Evolutionary conservation across 768 basidiomycete genomes (phyloP).

Genomic region (Mycena olivaceomarginata): DNA sequence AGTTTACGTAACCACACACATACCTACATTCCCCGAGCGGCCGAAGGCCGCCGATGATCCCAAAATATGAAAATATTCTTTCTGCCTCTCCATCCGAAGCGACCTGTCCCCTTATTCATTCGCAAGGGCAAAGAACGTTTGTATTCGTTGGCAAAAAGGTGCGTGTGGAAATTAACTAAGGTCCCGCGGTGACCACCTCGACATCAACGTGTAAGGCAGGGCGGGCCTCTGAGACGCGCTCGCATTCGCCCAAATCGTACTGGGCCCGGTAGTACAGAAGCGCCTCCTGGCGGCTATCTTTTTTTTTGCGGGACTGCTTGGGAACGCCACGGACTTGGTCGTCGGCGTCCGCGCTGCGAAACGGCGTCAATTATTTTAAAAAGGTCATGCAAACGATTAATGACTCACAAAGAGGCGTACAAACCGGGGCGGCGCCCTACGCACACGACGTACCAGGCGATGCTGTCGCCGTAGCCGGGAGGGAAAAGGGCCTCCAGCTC

Average conservation of each 20-base stretch:
- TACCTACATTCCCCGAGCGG: too few species aligned
- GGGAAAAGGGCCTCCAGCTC: not conserved
- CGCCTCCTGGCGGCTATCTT: not conserved
- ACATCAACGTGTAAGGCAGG: not conserved
- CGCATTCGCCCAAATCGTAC: not conserved
- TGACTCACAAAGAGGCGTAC: not conserved
- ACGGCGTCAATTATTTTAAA: too few species aligned
- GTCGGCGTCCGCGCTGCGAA: not conserved
- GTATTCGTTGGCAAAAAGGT: too few species aligned
- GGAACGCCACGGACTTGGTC: conserved; percentile 3
- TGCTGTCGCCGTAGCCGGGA: not conserved
- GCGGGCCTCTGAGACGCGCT: not conserved
- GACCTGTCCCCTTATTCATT: too few species aligned
- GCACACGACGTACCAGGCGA: not conserved
- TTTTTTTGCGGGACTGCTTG: not conserved
- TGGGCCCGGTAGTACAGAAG: not conserved
- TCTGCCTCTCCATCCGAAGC: too few species aligned
- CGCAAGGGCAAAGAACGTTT: too few species aligned
- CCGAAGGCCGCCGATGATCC: too few species aligned
- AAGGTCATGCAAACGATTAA: too few species aligned
- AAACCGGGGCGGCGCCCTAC: not conserved
- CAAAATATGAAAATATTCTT: too few species aligned
- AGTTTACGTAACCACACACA: too few species aligned
- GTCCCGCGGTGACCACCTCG: too few species aligned
- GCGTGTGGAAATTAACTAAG: too few species aligned